These are phyloP conservation scores for Yarrowia phangngaensis DNA, from an alignment of 805 yeast genomes.

Conservation along the genomic window DNA sequence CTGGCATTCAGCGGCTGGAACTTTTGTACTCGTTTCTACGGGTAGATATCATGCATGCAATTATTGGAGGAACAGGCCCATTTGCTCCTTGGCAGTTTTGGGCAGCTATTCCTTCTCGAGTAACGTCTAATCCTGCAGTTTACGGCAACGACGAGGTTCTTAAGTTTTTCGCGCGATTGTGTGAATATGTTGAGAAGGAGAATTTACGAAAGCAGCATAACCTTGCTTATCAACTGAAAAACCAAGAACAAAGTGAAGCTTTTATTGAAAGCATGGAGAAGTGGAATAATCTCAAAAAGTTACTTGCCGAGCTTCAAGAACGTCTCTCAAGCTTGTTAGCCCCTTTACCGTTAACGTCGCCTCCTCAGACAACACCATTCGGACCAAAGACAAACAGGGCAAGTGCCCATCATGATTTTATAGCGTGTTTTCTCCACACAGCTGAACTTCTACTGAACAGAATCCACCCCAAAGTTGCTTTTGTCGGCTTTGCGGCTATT, in stretches of 20 bases:
- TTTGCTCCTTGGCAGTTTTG: conserved; percentile 26
- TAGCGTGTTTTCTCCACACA: conserved; percentile 1
- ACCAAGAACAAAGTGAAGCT: neutral
- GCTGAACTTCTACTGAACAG: conserved; percentile 8
- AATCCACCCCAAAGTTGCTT: conserved; percentile 14
- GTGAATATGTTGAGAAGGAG: conserved; percentile 16
- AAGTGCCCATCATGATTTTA: conserved; percentile 3
- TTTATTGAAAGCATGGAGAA: neutral
- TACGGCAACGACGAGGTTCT: conserved; percentile 25
- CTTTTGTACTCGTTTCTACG: conserved; percentile 16
- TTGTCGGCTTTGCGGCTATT: conserved; percentile 13
- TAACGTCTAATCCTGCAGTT: conserved; percentile 1
- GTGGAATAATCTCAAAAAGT: conserved; percentile 7
- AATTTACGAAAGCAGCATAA: conserved; percentile 6
- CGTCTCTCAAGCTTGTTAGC: neutral
- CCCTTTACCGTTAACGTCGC: neutral
- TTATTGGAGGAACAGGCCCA: conserved; percentile 13
- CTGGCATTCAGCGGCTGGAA: conserved; percentile 15
- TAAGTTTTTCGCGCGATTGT: neutral
- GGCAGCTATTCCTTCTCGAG: conserved; percentile 3
- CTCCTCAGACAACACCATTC: neutral
- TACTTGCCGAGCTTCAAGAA: neutral
- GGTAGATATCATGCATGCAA: conserved; percentile 26
- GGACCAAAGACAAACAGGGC: conserved; percentile 14
- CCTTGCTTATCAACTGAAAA: too few relatives aligned